These are phyloP conservation scores for Xylaria sp. DNA, from an alignment of 2,329 filamentous ascomycete species.

Conservation along the genomic window DNA sequence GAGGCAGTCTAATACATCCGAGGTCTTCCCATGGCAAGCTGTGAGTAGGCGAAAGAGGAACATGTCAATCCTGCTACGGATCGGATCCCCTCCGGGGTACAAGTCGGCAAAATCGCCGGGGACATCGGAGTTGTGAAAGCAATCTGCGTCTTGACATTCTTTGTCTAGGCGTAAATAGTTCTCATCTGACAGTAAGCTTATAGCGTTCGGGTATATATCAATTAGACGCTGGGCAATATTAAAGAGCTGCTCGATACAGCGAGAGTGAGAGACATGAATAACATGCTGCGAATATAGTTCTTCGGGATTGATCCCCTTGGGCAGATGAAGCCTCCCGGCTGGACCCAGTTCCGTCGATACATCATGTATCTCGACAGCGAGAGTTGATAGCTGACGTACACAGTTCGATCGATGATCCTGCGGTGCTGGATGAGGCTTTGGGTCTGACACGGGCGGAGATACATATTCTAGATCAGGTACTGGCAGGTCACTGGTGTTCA, in stretches of 20 bases:
- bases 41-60: constrained; percentile 53
- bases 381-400: constrained; percentile 40
- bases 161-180: constrained; percentile 1
- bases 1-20: constrained; percentile 53
- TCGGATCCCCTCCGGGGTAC: constrained; percentile 24
- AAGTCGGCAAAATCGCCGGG: constrained; percentile 36
- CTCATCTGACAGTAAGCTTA: constrained; percentile 41
- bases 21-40: constrained; percentile 53
- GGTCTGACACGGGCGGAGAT: constrained; percentile 14
- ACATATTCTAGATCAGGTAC: constrained; percentile 3
- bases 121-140: constrained; percentile 49
- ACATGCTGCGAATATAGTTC: constrained; percentile 43
- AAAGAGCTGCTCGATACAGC: constrained; percentile 52
- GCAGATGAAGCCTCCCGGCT: constrained; percentile 42
- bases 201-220: constrained; percentile 51
- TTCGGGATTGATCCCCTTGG: constrained; percentile 42
- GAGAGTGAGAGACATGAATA: constrained; percentile 40
- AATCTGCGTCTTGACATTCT: constrained; percentile 49
- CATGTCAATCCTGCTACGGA: constrained; percentile 46
- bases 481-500: constrained; percentile 1
- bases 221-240: constrained; percentile 51
- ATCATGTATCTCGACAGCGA: constrained; percentile 46
- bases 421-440: neutral
- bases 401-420: constrained; percentile 37
- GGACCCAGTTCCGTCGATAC: constrained; percentile 41